Percentiles rank a stretch among this genome's conserved stretches.
phyloP scores from a whole-genome alignment of 1,284 basidiomycete species.

The Tetrapyrgos nigripes region DNA sequence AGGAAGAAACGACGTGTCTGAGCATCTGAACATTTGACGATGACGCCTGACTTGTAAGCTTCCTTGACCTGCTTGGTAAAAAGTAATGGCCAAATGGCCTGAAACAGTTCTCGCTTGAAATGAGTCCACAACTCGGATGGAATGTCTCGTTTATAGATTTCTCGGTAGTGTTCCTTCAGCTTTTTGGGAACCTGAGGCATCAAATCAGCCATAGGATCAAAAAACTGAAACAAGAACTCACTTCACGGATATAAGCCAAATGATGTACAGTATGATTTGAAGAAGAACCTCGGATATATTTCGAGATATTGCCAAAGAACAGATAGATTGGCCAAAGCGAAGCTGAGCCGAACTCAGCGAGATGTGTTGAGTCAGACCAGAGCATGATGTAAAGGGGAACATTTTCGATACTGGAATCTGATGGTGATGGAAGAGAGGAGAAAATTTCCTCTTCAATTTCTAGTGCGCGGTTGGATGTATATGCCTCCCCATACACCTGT shows the following conservation, averaged over 20 bases:
- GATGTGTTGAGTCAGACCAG: conserved; percentile 28
- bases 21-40: conserved; percentile 36
- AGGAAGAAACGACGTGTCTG: conserved; percentile 29
- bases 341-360: conserved; percentile 36
- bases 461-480: conserved; percentile 22
- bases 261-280: conserved; percentile 25
- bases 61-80: conserved; percentile 34
- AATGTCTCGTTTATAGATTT: conserved; percentile 17
- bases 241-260: conserved; percentile 12
- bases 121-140: conserved; percentile 29
- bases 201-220: not conserved
- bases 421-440: conserved; percentile 3
- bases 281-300: conserved; percentile 27
- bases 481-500: conserved; percentile 26
- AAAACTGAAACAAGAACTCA: conserved; percentile 8
- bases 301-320: conserved; percentile 33
- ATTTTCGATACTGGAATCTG: conserved; percentile 22
- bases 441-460: conserved; percentile 18
- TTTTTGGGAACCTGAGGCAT: conserved; percentile 25
- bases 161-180: conserved; percentile 26
- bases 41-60: conserved; percentile 36
- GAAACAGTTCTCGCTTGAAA: conserved; percentile 36
- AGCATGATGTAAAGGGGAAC: conserved; percentile 30
- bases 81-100: conserved; percentile 36
- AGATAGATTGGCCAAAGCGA: conserved; percentile 38